phyloP scores from a whole-genome alignment of 192 early-diverging fungal genomes.

The Podila epicladia region DNA sequence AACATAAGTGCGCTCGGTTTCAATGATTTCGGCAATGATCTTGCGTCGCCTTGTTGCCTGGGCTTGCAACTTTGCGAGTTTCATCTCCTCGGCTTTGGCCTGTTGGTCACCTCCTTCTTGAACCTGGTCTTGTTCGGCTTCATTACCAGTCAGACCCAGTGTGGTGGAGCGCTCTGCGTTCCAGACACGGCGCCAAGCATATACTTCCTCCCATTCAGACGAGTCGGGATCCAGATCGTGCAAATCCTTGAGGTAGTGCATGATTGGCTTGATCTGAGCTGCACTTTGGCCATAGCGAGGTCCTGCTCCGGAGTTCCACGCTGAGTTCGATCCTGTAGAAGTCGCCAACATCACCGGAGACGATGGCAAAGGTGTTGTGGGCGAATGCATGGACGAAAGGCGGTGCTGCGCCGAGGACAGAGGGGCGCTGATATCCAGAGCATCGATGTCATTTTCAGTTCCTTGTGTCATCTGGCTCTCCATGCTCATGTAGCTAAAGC shows the following conservation, averaged over 20 bases:
- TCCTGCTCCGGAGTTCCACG: constrained; percentile 12
- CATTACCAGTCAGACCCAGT: constrained; percentile 1
- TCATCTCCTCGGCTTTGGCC: constrained; percentile 51
- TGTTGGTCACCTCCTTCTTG: constrained; percentile 8
- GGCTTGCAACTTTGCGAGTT: constrained; percentile 40
- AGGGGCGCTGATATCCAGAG: constrained; percentile 14
- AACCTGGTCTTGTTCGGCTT: constrained; percentile 10
- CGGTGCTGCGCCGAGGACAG: constrained; percentile 14
- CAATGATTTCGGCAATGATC: constrained; percentile 82
- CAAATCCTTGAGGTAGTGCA: constrained; percentile 66
- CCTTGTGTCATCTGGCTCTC: constrained; percentile 44
- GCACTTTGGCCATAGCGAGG: constrained; percentile 24
- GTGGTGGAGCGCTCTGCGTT: constrained; percentile 19
- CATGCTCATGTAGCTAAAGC: constrained; percentile 39
- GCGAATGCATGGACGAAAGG: constrained; percentile 40
- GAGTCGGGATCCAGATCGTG: constrained; percentile 65
- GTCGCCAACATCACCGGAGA: constrained; percentile 18
- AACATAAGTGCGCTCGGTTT: constrained; percentile 91
- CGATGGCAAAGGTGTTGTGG: constrained; percentile 41
- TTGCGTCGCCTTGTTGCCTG: constrained; percentile 56
- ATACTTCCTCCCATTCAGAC: constrained; percentile 52
- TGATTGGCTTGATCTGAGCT: constrained; percentile 37
- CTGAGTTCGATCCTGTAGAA: background rate
- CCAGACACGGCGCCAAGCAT: constrained; percentile 51
- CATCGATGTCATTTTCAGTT: constrained; percentile 26